Evolutionary conservation across 805 yeast species (phyloP).

Genomic region (Sungouiella thailandica): DNA sequence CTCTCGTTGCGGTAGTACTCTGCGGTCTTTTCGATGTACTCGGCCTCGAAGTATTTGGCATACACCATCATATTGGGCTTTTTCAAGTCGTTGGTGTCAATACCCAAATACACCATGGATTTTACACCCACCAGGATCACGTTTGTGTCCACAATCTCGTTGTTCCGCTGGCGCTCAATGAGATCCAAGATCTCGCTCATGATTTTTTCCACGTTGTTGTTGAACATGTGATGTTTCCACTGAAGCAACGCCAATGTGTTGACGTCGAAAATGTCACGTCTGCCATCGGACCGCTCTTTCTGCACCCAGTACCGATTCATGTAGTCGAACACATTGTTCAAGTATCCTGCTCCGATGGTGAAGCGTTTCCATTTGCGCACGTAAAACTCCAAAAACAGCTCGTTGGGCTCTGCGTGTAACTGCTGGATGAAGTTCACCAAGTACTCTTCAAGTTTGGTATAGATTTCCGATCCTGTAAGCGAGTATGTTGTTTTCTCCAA

Average conservation of each 20-base stretch:
- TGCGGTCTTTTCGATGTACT: slow-evolving; percentile 66
- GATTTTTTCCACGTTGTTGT: slow-evolving; percentile 53
- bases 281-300: slow-evolving; percentile 91
- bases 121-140: slow-evolving; percentile 70
- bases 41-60: slow-evolving; percentile 70
- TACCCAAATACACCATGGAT: slow-evolving; percentile 84
- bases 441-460: slow-evolving; percentile 64
- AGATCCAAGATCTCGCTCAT: slow-evolving; percentile 70
- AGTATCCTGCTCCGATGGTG: slow-evolving; percentile 84
- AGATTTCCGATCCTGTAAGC: slow-evolving; percentile 87
- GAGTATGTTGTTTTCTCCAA: slow-evolving; percentile 32
- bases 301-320: slow-evolving; percentile 97
- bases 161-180: slow-evolving; percentile 74
- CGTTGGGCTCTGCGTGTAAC: slow-evolving; percentile 40
- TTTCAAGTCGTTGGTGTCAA: slow-evolving; percentile 85
- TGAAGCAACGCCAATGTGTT: slow-evolving; percentile 80
- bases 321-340: slow-evolving; percentile 91
- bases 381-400: slow-evolving; percentile 17
- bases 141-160: slow-evolving; percentile 63
- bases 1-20: slow-evolving; percentile 70
- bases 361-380: slow-evolving; percentile 81
- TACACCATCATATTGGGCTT: slow-evolving; percentile 81
- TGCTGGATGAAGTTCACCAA: slow-evolving; percentile 53
- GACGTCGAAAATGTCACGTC: slow-evolving; percentile 85
- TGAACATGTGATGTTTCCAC: slow-evolving; percentile 84